Percentiles rank a stretch among this genome's conserved stretches.
phyloP scores from a whole-genome alignment of 2,329 filamentous ascomycete genomes.

The Colletotrichum kahawae region DNA sequence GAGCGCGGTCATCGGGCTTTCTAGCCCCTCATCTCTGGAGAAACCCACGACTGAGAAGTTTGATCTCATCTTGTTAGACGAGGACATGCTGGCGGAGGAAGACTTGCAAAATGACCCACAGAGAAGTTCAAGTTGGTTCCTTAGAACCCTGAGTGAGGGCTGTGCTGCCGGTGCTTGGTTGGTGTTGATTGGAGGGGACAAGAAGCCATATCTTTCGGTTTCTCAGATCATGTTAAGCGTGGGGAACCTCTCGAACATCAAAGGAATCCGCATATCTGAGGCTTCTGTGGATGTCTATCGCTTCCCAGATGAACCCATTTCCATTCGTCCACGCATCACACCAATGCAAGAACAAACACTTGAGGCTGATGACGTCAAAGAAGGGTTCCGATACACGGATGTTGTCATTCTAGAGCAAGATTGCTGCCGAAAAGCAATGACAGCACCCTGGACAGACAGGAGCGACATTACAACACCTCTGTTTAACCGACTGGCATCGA shows the following conservation, averaged over 20 bases:
- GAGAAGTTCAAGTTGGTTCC: background rate
- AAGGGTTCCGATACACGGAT: background rate
- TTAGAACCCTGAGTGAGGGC: slow-evolving; percentile 6
- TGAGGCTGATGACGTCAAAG: background rate
- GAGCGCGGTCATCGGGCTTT: background rate
- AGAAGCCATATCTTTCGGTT: background rate
- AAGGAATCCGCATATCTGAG: background rate
- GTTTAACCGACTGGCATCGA: background rate
- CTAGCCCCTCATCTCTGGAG: background rate
- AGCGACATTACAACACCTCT: background rate
- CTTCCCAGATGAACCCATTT: background rate
- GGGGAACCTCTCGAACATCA: background rate
- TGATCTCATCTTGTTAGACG: background rate
- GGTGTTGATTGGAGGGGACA: background rate
- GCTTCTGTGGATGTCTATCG: background rate
- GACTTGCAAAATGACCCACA: background rate
- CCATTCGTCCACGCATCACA: background rate
- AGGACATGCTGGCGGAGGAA: background rate
- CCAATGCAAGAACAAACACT: background rate
- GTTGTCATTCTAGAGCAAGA: background rate
- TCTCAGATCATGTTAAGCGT: background rate
- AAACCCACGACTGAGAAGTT: background rate
- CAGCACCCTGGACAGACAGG: background rate
- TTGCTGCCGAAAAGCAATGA: background rate
- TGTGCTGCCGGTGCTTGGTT: background rate